Base-by-base conservation (phyloP, 345 rosid species). In the Microcos paniculata region DNA sequence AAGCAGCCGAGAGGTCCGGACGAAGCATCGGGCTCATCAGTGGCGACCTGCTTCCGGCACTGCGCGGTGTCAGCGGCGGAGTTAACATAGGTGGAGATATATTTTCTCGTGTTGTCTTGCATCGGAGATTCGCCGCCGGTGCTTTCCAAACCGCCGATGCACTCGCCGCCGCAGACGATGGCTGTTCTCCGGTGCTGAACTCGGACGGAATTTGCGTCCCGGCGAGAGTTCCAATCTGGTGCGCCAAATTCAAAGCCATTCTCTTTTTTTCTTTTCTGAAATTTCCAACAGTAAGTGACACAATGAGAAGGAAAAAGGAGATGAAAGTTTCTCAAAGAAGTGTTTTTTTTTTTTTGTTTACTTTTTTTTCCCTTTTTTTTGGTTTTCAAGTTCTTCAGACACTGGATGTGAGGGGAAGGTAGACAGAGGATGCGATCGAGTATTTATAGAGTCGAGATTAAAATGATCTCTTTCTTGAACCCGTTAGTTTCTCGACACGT, bases 231-330 rank as follows among this genome's bases (percentile, higher is more conserved):
- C 93, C 91, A 73, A 92, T 82, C 88, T 88, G 97, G 74, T 86
- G 91, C 21, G 97, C 55, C 13, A 92, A 38, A 75, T 83, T 91
- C 78, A 91, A 76, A 35, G 98, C 98, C 98, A 92, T 91, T 68
- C 55, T 74, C 45, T 35, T 52, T 30, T 21, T n/a, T 9, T 9
- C 23, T 2, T 9, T 28, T 26, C 18, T 43, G 2, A 43, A 51
- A 40, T 72, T 76, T 58, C 23, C 40, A n/a, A 19, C n/a, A 59
- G 74, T 38, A 80, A 73, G 53, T 53, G 28, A 31, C 48, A 9
- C 8, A 40, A 35, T 72, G 14, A 57, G 67, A 43, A 58, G 76
- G 76, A 58, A 72, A 72, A 72, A 58, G 65, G 55, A 26, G 53
- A 42, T 28, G 66, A 48, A 73, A 30, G 12, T 48, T 46, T 24